phyloP scores from a whole-genome alignment of 2,329 filamentous ascomycete species.

The Canariomyces notabilis region DNA sequence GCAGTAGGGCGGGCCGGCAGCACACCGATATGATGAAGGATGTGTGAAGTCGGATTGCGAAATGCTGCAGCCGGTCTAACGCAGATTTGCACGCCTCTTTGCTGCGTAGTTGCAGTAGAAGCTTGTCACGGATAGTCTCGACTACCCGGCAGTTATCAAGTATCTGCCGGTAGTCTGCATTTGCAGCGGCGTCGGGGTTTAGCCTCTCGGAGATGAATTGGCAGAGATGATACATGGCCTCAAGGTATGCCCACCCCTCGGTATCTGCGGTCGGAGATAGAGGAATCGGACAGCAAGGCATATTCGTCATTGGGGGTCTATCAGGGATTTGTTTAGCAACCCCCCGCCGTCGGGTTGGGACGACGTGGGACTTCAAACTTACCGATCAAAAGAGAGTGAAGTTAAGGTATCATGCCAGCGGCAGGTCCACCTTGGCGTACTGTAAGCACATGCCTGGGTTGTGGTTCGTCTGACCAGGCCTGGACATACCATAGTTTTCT shows the following conservation, averaged over 20 bases:
- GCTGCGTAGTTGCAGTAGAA: constrained; percentile 48
- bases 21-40: constrained; percentile 62
- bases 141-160: constrained; percentile 52
- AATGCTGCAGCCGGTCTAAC: constrained; percentile 58
- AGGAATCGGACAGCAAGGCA: constrained; percentile 51
- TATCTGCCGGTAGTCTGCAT: constrained; percentile 50
- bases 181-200: constrained; percentile 48
- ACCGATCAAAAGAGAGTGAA: constrained; percentile 62
- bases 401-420: constrained; percentile 64
- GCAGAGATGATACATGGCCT: constrained; percentile 61
- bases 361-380: constrained; percentile 19
- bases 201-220: constrained; percentile 55
- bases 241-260: constrained; percentile 54
- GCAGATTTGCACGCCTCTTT: constrained; percentile 61
- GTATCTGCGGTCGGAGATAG: constrained; percentile 36
- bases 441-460: constrained; percentile 22
- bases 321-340: background rate
- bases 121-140: constrained; percentile 46
- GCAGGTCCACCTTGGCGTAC: constrained; percentile 49
- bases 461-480: background rate
- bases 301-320: constrained; percentile 59
- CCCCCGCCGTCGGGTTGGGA: too few relatives aligned
- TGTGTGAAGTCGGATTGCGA: constrained; percentile 59
- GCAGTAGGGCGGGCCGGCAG: constrained; percentile 56
- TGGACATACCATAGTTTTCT: constrained; percentile 49